Evolutionary conservation across 768 basidiomycete genomes (phyloP).

Genomic region (Boletus patriciae): DNA sequence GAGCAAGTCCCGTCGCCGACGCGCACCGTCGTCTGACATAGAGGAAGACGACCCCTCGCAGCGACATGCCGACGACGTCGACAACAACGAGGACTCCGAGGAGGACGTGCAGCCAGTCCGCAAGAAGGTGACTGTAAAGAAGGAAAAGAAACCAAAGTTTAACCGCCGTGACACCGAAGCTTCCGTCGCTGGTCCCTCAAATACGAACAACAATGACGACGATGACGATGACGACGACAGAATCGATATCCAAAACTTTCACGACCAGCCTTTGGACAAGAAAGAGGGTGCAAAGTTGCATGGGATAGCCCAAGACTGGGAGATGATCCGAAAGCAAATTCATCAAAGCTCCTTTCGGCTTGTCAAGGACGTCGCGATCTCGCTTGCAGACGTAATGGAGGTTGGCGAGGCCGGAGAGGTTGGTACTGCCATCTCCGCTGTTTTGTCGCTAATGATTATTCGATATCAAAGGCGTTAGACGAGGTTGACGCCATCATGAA

Average conservation of each 20-base stretch:
- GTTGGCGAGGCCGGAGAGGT: slow-evolving; percentile 55
- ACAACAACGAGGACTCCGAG: slow-evolving; percentile 31
- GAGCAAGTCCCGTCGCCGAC: slow-evolving; percentile 40
- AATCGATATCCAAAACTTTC: slow-evolving; percentile 63
- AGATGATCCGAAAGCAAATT: slow-evolving; percentile 47
- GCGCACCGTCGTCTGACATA: slow-evolving; percentile 56
- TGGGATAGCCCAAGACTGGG: slow-evolving; percentile 66
- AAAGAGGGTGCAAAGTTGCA: slow-evolving; percentile 52
- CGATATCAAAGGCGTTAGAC: slow-evolving; percentile 45
- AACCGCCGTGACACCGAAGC: slow-evolving; percentile 21
- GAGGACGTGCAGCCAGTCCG: slow-evolving; percentile 42
- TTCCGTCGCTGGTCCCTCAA: slow-evolving; percentile 25
- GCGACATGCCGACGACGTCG: slow-evolving; percentile 43
- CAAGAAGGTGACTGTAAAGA: slow-evolving; percentile 28
- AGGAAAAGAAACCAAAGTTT: slow-evolving; percentile 33
- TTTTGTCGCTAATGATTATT: neutral
- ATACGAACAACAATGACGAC: slow-evolving; percentile 26
- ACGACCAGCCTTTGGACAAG: slow-evolving; percentile 63
- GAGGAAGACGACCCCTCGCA: slow-evolving; percentile 51
- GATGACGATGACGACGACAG: slow-evolving; percentile 50
- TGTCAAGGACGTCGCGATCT: slow-evolving; percentile 52
- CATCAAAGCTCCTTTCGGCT: slow-evolving; percentile 44
- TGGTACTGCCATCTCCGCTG: slow-evolving; percentile 12
- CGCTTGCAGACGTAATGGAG: slow-evolving; percentile 63
- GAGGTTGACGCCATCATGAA: slow-evolving; percentile 70